Base-by-base conservation (phyloP, 306 rosid species). In the Gillenia trifoliata region DNA sequence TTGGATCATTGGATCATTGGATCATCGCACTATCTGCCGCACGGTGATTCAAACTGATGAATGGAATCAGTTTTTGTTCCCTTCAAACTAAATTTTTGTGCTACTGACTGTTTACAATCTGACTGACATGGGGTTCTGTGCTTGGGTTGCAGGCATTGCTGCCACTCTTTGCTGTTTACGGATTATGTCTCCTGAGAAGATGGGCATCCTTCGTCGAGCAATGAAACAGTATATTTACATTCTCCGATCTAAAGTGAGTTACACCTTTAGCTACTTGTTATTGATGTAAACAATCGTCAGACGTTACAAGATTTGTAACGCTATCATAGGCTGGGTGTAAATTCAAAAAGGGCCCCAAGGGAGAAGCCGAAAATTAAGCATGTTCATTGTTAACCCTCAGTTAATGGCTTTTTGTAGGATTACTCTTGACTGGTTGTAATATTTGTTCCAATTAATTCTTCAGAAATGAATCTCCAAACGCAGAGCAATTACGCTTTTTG, bases 191-290 rank as follows among this genome's bases (percentile, higher is more conserved):
- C 66, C 56, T 25, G 20, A 13, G 75, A 60, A 79, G 72, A 4
- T 59, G 64, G 43, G 34, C 16, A 59, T 43, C 11, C 66, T 26
- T 65, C 22, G 15, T 36, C 28, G 28, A 29, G 50, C 59, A n/a
- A 66, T 54, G 85, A 80, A 82, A 80, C 84, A 76, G 40, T 40
- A 68, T 31, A 43, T 73, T 74, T 72, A 62, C 83, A 47, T 73
- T 75, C 82, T 49, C 60, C 38, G 22, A 60, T 82, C 78, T 22
- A 25, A 70, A 82, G 83, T 6, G 68, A 76, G 71, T 77, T 78
- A n/a, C 78, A 65, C 75, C 12, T 19, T 41, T 36, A 66, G 41
- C 33, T 29, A 30, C 63, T 20, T 62, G n/a, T 68, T 25, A 31
- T 63, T 65, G 71, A 71, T 75, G 71, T 56, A 76, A 41, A 60